Evolutionary conservation across 257 asterid species (phyloP), one percentile per base, ranked within the genome.

Genomic region (Solanum appendiculatum): DNA sequence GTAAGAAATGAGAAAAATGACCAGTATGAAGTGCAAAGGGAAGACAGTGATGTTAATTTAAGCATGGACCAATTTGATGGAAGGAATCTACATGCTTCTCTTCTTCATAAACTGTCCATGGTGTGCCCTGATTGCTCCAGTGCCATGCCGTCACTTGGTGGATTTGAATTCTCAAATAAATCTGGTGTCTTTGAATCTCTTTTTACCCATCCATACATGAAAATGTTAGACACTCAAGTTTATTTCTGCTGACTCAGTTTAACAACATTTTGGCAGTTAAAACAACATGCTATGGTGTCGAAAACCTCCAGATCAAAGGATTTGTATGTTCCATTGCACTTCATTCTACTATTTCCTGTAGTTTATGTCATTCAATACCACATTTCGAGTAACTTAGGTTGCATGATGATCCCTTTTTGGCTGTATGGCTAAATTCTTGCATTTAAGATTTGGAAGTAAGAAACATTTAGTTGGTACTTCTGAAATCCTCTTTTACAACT

Each of bases 141-240:
- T 64, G 95, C 93, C 87, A 88, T 93, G 46, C 91, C 96, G 66
- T 90, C 98, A 90, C 86, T 92, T 86, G 96, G 93, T 87, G 98
- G 97, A 82, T 95, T 91, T 90, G 95, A 92, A 31, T 93, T 94
- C 89, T 96, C 99, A 73, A 93, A 91, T 90, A 90, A 88, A 89
- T 90, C 96, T 42, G 98, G 99, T 97, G 91, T 64, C 40, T n/a
- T 5, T 85, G 63, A 58, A 40, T 84, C 37, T 88, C 80, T 68
- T 83, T 10, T 70, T 82, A 82, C 34, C 85, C 82, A 29, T 80
- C 83, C 29, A 33, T 78, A 29, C 18, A 51, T 64, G 42, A 40
- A 69, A 81, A n/a, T 37, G 56, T 23, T 6, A 82, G n/a, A 40
- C 14, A 56, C 34, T 60, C 34, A 10, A 25, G 40, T 87, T 31